phyloP scores from a whole-genome alignment of 2,329 filamentous ascomycete genomes.

The Ophiocordyceps sinensis region DNA sequence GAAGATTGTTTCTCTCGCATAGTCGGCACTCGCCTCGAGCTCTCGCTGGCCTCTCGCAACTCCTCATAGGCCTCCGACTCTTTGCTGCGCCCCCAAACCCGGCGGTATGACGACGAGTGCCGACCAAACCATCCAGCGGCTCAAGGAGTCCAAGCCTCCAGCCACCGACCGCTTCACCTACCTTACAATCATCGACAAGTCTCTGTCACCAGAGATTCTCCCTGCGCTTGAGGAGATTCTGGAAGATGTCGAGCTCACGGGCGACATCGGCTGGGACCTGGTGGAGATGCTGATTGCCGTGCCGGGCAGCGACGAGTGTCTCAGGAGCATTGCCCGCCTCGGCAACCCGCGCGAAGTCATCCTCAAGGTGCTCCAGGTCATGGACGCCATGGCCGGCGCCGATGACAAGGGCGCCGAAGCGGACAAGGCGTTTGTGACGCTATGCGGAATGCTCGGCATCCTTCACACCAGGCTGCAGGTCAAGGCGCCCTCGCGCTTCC shows the following conservation, averaged over 20 bases:
- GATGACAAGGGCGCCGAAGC: constrained; percentile 21
- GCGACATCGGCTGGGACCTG: constrained; percentile 73
- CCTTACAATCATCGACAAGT: constrained; percentile 63
- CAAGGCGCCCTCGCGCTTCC: constrained; percentile 63
- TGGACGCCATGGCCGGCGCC: constrained; percentile 36
- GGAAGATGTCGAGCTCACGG: constrained; percentile 52
- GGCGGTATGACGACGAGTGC: constrained; percentile 15
- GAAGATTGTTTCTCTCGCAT: too few relatives aligned
- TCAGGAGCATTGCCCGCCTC: constrained; percentile 59
- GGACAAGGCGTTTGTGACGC: constrained; percentile 45
- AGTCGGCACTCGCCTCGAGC: too few relatives aligned
- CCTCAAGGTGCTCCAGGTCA: constrained; percentile 61
- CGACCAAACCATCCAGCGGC: constrained; percentile 27
- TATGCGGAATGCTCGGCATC: constrained; percentile 58
- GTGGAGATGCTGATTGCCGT: constrained; percentile 60
- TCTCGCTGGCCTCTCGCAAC: too few relatives aligned
- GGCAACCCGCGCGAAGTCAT: constrained; percentile 74
- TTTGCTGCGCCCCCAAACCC: background rate
- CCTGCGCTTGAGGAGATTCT: constrained; percentile 54
- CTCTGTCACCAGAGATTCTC: constrained; percentile 51
- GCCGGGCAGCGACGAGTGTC: constrained; percentile 52
- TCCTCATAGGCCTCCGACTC: background rate
- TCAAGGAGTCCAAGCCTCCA: constrained; percentile 34
- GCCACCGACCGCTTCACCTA: constrained; percentile 58
- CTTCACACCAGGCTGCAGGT: constrained; percentile 63